These are phyloP conservation scores for Acmispon strigosus DNA, from an alignment of 306 rosid genomes.

Conservation along the genomic window DNA sequence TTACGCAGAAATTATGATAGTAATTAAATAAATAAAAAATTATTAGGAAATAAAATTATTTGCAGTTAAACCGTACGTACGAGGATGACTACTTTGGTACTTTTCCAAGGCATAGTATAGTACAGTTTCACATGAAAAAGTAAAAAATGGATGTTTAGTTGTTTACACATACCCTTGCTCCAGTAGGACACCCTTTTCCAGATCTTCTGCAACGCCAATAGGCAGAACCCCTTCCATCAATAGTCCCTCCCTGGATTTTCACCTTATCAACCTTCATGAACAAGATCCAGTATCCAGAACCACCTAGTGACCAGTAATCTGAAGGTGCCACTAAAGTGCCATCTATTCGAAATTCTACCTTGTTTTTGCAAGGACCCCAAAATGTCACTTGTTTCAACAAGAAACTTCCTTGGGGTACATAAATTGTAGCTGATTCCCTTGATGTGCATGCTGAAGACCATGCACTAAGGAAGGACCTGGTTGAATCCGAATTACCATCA, in stretches of 20 bases:
- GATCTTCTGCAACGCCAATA: slow-evolving; percentile 28
- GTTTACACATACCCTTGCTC: slow-evolving; percentile 31
- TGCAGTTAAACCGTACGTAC: too few relatives aligned
- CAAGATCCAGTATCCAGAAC: slow-evolving; percentile 35
- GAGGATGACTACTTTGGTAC: too few relatives aligned
- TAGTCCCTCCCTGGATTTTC: slow-evolving; percentile 28
- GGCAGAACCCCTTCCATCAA: slow-evolving; percentile 24
- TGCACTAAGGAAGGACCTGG: slow-evolving; percentile 12
- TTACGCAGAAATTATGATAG: too few relatives aligned
- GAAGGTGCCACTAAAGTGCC: slow-evolving; percentile 34
- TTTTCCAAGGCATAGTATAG: too few relatives aligned
- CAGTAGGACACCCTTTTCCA: slow-evolving; percentile 17
- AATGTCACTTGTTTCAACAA: slow-evolving; percentile 31
- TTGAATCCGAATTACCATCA: slow-evolving; percentile 13
- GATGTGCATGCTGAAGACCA: slow-evolving; percentile 35
- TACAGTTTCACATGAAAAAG: too few relatives aligned
- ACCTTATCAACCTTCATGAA: slow-evolving; percentile 21
- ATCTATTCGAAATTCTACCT: slow-evolving; percentile 20
- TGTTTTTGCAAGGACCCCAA: slow-evolving; percentile 32
- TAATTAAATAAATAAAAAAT: too few relatives aligned
- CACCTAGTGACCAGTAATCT: slow-evolving; percentile 17
- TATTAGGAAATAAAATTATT: too few relatives aligned
- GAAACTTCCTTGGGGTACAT: slow-evolving; percentile 34
- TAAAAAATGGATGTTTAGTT: too few relatives aligned
- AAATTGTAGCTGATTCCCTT: not conserved